Conservation (phyloP, 2,329 filamentous ascomycete genomes). For the Phoma sp. region DNA sequence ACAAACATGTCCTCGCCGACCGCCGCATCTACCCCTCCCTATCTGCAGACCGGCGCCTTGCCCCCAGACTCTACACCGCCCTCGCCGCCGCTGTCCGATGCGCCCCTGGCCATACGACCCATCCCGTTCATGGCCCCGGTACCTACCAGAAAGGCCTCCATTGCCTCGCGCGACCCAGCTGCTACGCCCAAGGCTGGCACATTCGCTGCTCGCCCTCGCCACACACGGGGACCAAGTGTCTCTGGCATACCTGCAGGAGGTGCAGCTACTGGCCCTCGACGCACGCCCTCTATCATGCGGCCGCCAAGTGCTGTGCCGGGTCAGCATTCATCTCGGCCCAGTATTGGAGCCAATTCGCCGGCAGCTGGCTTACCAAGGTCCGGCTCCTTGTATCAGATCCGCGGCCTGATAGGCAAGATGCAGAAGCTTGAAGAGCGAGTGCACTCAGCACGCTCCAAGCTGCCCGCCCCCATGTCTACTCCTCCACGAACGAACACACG, state of each 20-base stretch:
- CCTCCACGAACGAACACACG: slow-evolving; percentile 84
- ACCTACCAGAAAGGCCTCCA: slow-evolving; percentile 50
- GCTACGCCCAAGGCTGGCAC: slow-evolving; percentile 61
- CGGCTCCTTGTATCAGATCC: slow-evolving; percentile 87
- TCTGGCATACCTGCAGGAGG: slow-evolving; percentile 51
- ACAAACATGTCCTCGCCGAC: slow-evolving; percentile 87
- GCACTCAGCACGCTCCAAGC: slow-evolving; percentile 86
- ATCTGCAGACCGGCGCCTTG: slow-evolving; percentile 65
- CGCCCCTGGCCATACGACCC: slow-evolving; percentile 63
- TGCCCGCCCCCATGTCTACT: slow-evolving; percentile 79
- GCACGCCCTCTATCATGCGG: slow-evolving; percentile 52
- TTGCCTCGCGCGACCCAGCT: slow-evolving; percentile 56
- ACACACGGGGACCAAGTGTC: slow-evolving; percentile 65
- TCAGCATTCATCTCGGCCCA: slow-evolving; percentile 50
- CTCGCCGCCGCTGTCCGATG: slow-evolving; percentile 91
- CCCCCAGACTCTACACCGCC: slow-evolving; percentile 80
- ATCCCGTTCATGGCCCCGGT: slow-evolving; percentile 51
- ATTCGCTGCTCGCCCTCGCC: slow-evolving; percentile 51
- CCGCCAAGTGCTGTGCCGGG: slow-evolving; percentile 38
- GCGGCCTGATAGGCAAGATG: slow-evolving; percentile 94
- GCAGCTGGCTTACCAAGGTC: slow-evolving; percentile 60
- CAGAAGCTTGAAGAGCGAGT: slow-evolving; percentile 93
- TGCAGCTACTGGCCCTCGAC: slow-evolving; percentile 43
- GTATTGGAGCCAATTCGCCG: slow-evolving; percentile 57
- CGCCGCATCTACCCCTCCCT: slow-evolving; percentile 83